Base-by-base conservation (phyloP, 176 grass and related monocot species). In the Guadua angustifolia region DNA sequence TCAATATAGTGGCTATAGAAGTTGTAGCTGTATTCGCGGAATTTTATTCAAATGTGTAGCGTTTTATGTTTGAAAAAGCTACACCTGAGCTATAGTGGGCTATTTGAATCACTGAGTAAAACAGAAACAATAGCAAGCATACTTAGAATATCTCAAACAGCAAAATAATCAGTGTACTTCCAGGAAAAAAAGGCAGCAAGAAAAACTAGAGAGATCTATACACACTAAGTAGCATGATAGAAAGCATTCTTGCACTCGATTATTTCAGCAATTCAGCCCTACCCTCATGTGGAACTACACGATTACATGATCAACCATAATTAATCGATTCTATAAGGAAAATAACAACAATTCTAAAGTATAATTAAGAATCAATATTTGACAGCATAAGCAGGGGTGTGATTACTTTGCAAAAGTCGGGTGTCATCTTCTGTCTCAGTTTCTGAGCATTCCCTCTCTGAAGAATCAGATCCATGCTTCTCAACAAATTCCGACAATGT, bases 381-480 rank as follows among this genome's bases (percentile, higher is more conserved):
- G 21, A 68, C 56, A 45, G 45, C 18, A 79, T 53, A 52, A 77
- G 11, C 79, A 59, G 52, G 66, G 65, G 24, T 3, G 32, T 46
- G 17, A 13, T 69, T 81, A 84, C 82, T 84, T 90, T 46, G 67
- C 70, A 90, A 67, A 81, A 88, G 33, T 85, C 82, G 78, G n/a
- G 69, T 58, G 4, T 94, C 85, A 35, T 89, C 86, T 45, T 92
- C 93, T 58, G 83, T 90, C 75, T 92, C 93, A 71, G 79, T 92
- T 67, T 92, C 88, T 39, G 86, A 81, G 61, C 87, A 92, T 50
- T 78, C 75, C 82, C 64, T 78, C 60, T 42, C 85, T 84, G 74
- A 95, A 74, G 76, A 83, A 92, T 79, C 55, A 88, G 73, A 79
- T 57, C 82, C 60, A 63, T 88, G 73, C 40, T 83, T 90, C 66